A percentile compares a stretch with the other conserved stretches of the same genome.
These are phyloP conservation scores for Pseudogymnoascus sp. DNA, from an alignment of 2,329 filamentous ascomycete species.

Conservation along the genomic window DNA sequence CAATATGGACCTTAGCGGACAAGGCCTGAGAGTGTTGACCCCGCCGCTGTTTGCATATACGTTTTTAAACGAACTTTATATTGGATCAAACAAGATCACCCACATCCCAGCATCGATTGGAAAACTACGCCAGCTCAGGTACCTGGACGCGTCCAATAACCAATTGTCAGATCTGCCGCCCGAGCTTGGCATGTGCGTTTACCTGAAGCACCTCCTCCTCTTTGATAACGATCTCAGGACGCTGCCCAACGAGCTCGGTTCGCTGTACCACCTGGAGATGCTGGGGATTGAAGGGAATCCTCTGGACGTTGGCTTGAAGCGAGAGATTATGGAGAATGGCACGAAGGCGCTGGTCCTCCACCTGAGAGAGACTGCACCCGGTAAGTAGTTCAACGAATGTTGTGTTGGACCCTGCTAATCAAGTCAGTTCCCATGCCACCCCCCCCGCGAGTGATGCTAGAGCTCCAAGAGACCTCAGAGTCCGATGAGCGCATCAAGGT, in stretches of 20 bases:
- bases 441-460: constrained; percentile 64
- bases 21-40: constrained; percentile 78
- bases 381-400: constrained; percentile 44
- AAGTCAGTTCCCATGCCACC: constrained; percentile 66
- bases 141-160: constrained; percentile 86
- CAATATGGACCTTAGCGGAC: constrained; percentile 91
- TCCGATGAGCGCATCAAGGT: constrained; percentile 68
- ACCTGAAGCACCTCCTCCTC: constrained; percentile 72
- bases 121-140: constrained; percentile 67
- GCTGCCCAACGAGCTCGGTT: constrained; percentile 80
- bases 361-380: constrained; percentile 74
- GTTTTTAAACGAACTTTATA: constrained; percentile 85
- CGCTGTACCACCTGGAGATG: constrained; percentile 78
- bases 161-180: constrained; percentile 72
- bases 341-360: constrained; percentile 77
- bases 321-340: constrained; percentile 77
- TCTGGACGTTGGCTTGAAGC: constrained; percentile 65
- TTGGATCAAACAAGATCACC: constrained; percentile 85
- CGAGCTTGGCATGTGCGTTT: constrained; percentile 95
- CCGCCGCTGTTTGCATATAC: constrained; percentile 74
- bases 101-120: constrained; percentile 75
- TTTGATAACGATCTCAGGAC: constrained; percentile 85
- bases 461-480: constrained; percentile 55
- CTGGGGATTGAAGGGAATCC: constrained; percentile 91
- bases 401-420: constrained; percentile 15